phyloP scores from a whole-genome alignment of 805 yeast species.

The Suhomyces kilbournensis region DNA sequence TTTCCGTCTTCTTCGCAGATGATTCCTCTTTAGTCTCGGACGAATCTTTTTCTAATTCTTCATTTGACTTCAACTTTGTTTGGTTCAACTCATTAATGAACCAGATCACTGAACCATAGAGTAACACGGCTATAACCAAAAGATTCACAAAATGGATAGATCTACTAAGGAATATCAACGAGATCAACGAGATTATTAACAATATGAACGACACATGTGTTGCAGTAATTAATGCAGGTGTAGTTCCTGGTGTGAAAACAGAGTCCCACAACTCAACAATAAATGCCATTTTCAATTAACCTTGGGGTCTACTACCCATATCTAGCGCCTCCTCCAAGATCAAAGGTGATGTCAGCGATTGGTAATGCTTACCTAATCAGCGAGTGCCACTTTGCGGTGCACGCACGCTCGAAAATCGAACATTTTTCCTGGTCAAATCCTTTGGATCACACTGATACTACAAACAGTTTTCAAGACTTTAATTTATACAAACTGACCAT shows the following conservation, averaged over 20 bases:
- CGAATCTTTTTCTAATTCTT: conserved; percentile 33
- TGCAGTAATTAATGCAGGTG: conserved; percentile 85
- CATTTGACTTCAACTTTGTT: conserved; percentile 45
- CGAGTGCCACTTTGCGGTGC: neutral
- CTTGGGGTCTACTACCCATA: neutral
- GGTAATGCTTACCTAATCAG: neutral
- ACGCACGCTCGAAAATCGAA: neutral
- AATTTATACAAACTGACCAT: neutral
- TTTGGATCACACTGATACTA: neutral
- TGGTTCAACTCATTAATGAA: conserved; percentile 66
- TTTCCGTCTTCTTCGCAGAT: neutral
- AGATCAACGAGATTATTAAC: conserved; percentile 53
- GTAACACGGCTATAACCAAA: conserved; percentile 52
- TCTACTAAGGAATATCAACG: conserved; percentile 58
- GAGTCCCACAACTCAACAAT: conserved; percentile 81
- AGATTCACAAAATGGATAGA: conserved; percentile 65
- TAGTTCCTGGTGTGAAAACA: conserved; percentile 87
- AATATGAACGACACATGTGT: conserved; percentile 80
- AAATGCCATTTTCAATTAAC: conserved; percentile 36
- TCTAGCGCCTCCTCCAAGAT: neutral
- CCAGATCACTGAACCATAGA: conserved; percentile 88
- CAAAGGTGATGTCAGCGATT: neutral
- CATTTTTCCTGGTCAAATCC: neutral
- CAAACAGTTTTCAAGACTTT: neutral
- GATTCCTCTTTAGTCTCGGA: neutral